These are phyloP conservation scores for Lippia alba DNA, from an alignment of 305 asterid species.

Conservation along the genomic window DNA sequence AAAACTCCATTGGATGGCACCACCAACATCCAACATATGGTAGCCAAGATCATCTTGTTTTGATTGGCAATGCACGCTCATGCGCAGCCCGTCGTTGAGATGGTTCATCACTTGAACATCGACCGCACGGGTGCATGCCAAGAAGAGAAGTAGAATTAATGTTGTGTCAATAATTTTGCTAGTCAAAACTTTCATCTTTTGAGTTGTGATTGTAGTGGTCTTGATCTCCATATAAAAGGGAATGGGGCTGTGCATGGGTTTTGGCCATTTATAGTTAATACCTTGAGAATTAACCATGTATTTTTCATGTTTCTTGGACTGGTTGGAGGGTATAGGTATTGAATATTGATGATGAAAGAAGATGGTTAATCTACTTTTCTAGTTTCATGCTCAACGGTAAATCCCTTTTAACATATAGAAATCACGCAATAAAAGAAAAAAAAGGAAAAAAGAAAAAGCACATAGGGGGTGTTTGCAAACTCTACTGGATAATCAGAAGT, in stretches of 20 bases:
- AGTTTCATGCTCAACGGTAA: too few relatives aligned
- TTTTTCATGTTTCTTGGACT: conserved; percentile 26
- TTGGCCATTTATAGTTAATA: conserved; percentile 9
- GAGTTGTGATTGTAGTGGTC: background rate
- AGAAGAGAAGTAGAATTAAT: background rate
- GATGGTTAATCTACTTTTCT: background rate
- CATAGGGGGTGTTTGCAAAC: too few relatives aligned
- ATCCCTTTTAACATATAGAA: too few relatives aligned
- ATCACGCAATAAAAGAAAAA: too few relatives aligned
- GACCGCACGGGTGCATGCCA: conserved; percentile 29
- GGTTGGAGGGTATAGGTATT: too few relatives aligned
- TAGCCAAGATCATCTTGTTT: conserved; percentile 49
- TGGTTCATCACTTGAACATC: conserved; percentile 45
- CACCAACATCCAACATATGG: conserved; percentile 39
- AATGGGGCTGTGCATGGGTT: background rate
- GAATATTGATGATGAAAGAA: background rate
- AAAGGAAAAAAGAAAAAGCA: too few relatives aligned
- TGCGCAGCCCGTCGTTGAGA: conserved; percentile 29
- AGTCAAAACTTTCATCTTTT: background rate
- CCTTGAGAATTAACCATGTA: background rate
- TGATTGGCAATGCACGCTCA: conserved; percentile 52
- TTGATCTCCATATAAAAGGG: background rate
- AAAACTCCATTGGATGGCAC: conserved; percentile 41
- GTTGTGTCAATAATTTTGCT: background rate
- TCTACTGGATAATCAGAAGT: too few relatives aligned